phyloP scores from a whole-genome alignment of 148 eudicot genomes.

The Vaccinium myrtillus region DNA sequence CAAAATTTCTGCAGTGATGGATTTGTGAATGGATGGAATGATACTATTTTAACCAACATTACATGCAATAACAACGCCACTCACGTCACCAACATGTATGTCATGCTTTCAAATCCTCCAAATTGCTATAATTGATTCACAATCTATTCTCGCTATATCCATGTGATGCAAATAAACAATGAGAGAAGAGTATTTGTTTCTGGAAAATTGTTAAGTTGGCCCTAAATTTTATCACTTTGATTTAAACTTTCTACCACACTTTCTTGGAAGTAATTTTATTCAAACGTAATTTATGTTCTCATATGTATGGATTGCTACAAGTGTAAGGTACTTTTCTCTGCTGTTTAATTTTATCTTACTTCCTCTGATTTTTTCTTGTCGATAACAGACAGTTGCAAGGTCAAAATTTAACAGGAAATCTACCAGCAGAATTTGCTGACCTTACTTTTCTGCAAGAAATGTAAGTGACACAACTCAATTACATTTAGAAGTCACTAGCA shows the following conservation, averaged over 20 bases:
- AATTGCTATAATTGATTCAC: not conserved
- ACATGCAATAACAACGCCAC: slow-evolving; percentile 54
- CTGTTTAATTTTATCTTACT: not conserved
- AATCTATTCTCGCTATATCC: not conserved
- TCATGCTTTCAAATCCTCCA: not conserved
- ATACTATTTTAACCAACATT: slow-evolving; percentile 34
- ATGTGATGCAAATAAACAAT: not conserved
- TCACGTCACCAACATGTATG: slow-evolving; percentile 74
- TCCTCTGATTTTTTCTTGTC: not conserved
- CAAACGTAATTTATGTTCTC: not conserved
- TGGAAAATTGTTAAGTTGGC: not conserved
- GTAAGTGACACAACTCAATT: slow-evolving; percentile 37
- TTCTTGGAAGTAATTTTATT: not conserved
- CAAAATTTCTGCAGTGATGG: slow-evolving; percentile 40
- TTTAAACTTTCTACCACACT: not conserved
- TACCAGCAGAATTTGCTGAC: slow-evolving; percentile 60
- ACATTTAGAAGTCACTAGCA: not conserved
- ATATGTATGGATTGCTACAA: not conserved
- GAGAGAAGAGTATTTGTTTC: not conserved
- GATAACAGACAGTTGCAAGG: slow-evolving; percentile 58
- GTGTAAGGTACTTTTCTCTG: not conserved
- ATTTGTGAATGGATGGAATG: slow-evolving; percentile 19
- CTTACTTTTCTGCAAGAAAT: slow-evolving; percentile 50
- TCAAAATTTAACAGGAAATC: slow-evolving; percentile 65
- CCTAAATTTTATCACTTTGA: not conserved